Evolutionary conservation across 192 early-diverging fungal genomes (phyloP).

Genomic region (Coemansia furcata): DNA sequence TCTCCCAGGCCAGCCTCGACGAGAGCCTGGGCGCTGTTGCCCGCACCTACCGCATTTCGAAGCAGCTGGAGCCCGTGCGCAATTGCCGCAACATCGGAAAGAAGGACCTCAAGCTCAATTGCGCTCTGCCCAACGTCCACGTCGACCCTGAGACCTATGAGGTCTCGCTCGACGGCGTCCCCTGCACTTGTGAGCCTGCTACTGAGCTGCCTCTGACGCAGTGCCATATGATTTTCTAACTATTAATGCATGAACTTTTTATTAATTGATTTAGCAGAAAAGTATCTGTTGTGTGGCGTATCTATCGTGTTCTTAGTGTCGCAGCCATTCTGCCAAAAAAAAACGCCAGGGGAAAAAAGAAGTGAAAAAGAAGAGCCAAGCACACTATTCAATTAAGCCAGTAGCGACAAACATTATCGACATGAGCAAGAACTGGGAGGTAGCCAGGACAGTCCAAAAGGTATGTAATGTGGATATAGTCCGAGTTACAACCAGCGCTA

Average conservation of each 20-base stretch:
- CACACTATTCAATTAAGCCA: too few relatives aligned
- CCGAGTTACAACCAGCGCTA: too few relatives aligned
- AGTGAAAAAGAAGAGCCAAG: too few relatives aligned
- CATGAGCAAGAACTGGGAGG: too few relatives aligned
- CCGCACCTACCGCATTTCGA: conserved; percentile 64
- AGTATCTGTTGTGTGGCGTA: too few relatives aligned
- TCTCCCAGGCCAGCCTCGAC: conserved; percentile 72
- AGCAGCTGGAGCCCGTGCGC: conserved; percentile 67
- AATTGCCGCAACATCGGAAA: conserved; percentile 79
- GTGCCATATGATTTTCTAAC: conserved; percentile 32
- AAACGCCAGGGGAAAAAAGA: too few relatives aligned
- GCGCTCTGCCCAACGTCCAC: conserved; percentile 66
- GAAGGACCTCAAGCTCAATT: conserved; percentile 85
- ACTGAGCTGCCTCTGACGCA: conserved; percentile 71
- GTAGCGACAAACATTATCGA: too few relatives aligned
- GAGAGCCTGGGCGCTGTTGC: conserved; percentile 44
- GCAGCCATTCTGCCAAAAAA: too few relatives aligned
- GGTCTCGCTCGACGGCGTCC: conserved; percentile 75
- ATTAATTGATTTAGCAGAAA: too few relatives aligned
- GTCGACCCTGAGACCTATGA: conserved; percentile 94
- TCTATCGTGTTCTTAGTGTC: too few relatives aligned
- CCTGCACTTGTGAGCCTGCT: conserved; percentile 68
- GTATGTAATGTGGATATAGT: too few relatives aligned
- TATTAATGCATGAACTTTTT: neutral
- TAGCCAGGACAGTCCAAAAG: too few relatives aligned